Percentiles rank a stretch among this genome's conserved stretches.
Evolutionary conservation across 2,329 filamentous ascomycete species (phyloP).

Genomic region (Colletotrichum cuscutae): DNA sequence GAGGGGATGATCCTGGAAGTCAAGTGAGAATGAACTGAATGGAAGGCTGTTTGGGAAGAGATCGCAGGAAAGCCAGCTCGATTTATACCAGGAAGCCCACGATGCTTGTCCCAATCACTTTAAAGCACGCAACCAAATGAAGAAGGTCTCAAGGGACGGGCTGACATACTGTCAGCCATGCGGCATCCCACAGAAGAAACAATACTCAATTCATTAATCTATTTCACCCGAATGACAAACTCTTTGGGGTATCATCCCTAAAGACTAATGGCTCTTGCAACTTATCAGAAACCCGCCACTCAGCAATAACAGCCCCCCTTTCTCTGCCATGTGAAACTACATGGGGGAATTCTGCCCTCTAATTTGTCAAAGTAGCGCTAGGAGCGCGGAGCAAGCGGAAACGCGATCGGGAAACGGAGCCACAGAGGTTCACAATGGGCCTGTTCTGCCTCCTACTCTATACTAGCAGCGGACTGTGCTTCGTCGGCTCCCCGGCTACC

Average conservation of each 20-base stretch:
- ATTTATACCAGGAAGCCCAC: not conserved
- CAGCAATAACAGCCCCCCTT: not conserved
- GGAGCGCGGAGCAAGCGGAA: constrained; percentile 8
- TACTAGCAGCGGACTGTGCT: not conserved
- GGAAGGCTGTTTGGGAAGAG: not conserved
- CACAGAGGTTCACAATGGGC: not conserved
- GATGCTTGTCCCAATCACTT: too few relatives aligned
- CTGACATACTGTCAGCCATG: not conserved
- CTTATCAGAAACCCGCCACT: constrained; percentile 32
- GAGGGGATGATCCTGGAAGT: not conserved
- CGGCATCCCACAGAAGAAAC: not conserved
- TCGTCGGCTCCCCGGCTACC: not conserved
- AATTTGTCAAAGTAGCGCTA: not conserved
- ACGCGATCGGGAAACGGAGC: not conserved
- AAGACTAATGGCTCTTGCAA: not conserved
- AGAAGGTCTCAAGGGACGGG: not conserved
- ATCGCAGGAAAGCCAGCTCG: not conserved
- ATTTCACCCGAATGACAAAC: not conserved
- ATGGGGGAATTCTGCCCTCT: not conserved
- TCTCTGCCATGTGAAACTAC: not conserved
- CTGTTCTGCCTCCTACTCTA: not conserved
- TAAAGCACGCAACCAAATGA: not conserved
- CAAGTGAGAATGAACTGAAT: not conserved
- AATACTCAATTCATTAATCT: constrained; percentile 2
- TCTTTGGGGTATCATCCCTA: not conserved